phyloP scores from a whole-genome alignment of 148 eudicot species.

The Silene latifolia region DNA sequence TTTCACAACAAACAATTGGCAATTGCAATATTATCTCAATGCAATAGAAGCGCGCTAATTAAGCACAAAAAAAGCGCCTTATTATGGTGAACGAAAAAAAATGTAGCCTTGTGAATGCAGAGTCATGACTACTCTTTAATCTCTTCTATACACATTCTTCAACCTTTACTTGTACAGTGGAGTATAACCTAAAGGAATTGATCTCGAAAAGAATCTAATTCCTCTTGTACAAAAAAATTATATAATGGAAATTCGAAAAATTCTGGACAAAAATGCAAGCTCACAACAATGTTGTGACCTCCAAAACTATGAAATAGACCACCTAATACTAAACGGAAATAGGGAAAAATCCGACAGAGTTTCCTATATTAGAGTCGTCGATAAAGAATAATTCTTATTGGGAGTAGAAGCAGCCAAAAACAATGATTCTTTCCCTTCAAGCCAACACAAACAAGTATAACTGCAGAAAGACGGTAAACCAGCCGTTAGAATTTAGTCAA shows the following conservation, averaged over 20 bases:
- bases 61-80: neutral
- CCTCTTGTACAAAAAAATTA: conserved; percentile 21
- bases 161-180: neutral
- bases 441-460: conserved; percentile 21
- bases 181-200: conserved; percentile 26
- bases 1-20: too few species aligned
- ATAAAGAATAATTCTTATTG: conserved; percentile 33
- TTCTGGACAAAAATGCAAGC: conserved; percentile 46
- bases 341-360: neutral
- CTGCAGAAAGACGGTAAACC: conserved; percentile 29
- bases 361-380: conserved; percentile 31
- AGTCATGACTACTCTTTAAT: conserved; percentile 19
- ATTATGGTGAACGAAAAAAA: conserved; percentile 18
- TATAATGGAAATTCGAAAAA: conserved; percentile 18
- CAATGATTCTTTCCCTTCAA: conserved; percentile 58
- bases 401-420: conserved; percentile 84
- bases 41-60: neutral
- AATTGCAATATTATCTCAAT: neutral
- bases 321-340: conserved; percentile 7
- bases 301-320: neutral
- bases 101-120: conserved; percentile 1
- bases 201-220: conserved; percentile 21
- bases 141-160: conserved; percentile 30
- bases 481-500: conserved; percentile 2
- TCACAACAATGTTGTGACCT: conserved; percentile 50